phyloP scores from a whole-genome alignment of 129 eudicot genomes.

The Gnaphalium uliginosum region DNA sequence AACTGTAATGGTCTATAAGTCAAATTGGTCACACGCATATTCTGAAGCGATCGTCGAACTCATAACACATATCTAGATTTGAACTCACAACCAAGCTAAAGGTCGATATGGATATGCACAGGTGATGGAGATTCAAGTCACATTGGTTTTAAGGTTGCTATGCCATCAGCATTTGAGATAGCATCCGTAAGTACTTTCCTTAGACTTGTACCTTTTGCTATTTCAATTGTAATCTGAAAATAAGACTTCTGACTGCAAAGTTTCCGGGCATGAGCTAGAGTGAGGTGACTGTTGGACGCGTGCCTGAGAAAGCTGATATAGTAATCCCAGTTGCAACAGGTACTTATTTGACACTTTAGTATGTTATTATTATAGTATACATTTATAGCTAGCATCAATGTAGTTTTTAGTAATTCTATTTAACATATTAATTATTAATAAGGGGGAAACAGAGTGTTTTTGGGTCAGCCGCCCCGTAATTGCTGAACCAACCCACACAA shows the following conservation, averaged over 20 bases:
- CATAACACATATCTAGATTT: neutral
- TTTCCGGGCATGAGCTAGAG: slow-evolving; percentile 37
- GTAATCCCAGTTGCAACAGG: slow-evolving; percentile 98
- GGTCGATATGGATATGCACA: slow-evolving; percentile 9
- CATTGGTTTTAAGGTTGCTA: slow-evolving; percentile 70
- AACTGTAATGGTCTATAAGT: neutral
- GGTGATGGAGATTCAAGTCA: slow-evolving; percentile 93
- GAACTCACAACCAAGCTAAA: slow-evolving; percentile 3
- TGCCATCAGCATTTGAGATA: slow-evolving; percentile 82
- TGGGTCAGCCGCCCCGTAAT: no score
- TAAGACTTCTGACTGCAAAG: slow-evolving; percentile 3
- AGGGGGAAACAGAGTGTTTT: no score
- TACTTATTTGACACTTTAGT: slow-evolving; percentile 14
- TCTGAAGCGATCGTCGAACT: neutral
- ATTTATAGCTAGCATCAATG: neutral
- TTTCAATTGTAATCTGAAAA: slow-evolving; percentile 6
- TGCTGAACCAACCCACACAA: no score
- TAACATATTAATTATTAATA: neutral
- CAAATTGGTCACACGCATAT: neutral
- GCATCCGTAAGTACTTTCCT: slow-evolving; percentile 61
- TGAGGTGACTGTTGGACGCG: slow-evolving; percentile 74
- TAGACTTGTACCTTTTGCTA: neutral
- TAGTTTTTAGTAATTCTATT: no score
- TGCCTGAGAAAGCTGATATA: slow-evolving; percentile 83
- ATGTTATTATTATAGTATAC: neutral